A percentile compares a stretch with the other conserved stretches of the same genome.
phyloP scores from a whole-genome alignment of 345 rosid genomes.

The Citrus hindsii region DNA sequence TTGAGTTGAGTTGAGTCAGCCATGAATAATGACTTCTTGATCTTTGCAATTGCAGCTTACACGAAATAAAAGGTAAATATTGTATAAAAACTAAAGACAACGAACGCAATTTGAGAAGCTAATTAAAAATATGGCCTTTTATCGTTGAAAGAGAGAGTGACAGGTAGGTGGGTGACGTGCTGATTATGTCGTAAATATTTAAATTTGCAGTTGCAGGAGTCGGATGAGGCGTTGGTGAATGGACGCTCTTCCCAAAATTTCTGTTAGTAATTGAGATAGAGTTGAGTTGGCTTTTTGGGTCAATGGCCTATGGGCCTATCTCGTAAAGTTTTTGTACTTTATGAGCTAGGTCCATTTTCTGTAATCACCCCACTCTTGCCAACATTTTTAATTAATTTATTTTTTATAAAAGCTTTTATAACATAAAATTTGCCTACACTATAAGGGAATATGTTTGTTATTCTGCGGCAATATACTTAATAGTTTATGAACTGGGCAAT shows the following conservation, averaged over 20 bases:
- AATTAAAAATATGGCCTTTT: not conserved
- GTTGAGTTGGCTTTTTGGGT: too few species aligned
- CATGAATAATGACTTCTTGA: conserved; percentile 23
- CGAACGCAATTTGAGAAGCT: not conserved
- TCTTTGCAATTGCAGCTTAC: not conserved
- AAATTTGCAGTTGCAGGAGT: not conserved
- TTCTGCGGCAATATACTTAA: too few species aligned
- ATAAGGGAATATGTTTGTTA: too few species aligned
- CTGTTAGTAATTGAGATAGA: too few species aligned
- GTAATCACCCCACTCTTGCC: too few species aligned
- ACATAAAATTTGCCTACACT: too few species aligned
- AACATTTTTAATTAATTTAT: too few species aligned
- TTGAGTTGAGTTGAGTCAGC: conserved; percentile 50
- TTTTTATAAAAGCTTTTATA: too few species aligned
- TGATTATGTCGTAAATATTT: not conserved
- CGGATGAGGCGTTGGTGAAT: not conserved
- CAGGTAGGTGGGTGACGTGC: not conserved
- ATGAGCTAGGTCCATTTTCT: too few species aligned
- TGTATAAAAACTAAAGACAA: not conserved
- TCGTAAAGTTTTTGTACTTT: too few species aligned
- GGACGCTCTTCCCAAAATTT: not conserved
- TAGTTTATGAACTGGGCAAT: too few species aligned
- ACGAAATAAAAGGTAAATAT: not conserved
- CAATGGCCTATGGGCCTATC: too few species aligned
- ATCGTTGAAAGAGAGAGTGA: not conserved